These are phyloP conservation scores for Ceratorhiza oryzae-sativae DNA, from an alignment of 1,284 basidiomycete species.

Conservation along the genomic window DNA sequence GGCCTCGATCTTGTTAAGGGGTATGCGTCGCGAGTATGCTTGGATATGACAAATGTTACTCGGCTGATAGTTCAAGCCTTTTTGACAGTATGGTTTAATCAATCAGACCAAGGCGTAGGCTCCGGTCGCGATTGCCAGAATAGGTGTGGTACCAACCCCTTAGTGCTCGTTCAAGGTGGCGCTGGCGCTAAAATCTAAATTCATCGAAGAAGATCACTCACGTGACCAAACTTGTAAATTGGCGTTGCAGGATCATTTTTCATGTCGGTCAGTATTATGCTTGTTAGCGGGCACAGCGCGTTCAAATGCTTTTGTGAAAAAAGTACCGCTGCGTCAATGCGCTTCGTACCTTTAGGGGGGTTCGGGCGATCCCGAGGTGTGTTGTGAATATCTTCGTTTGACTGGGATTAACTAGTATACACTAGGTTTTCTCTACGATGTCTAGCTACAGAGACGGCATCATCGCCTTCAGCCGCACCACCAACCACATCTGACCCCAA, in stretches of 20 bases:
- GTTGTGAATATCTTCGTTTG: background rate
- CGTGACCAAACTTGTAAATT: slow-evolving; percentile 10
- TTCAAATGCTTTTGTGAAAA: background rate
- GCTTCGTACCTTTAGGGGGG: slow-evolving; percentile 10
- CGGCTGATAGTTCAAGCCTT: background rate
- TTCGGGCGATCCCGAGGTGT: slow-evolving; percentile 11
- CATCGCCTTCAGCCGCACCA: slow-evolving; percentile 29
- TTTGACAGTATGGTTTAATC: background rate
- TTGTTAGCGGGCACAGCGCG: background rate
- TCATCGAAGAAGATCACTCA: slow-evolving; percentile 10
- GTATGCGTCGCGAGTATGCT: background rate
- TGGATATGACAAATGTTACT: background rate
- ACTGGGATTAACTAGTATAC: background rate
- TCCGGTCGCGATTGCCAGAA: background rate
- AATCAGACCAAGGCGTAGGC: background rate
- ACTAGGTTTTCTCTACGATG: slow-evolving; percentile 29
- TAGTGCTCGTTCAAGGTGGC: background rate
- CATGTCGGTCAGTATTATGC: slow-evolving; percentile 37
- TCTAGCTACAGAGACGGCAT: slow-evolving; percentile 40
- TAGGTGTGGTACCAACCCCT: slow-evolving; percentile 7
- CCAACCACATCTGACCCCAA: slow-evolving; percentile 63
- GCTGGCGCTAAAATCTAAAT: slow-evolving; percentile 12
- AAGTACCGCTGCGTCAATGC: background rate
- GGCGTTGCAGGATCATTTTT: slow-evolving; percentile 12
- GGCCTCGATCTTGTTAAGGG: background rate